Percentiles rank a stretch among this genome's conserved stretches.
Conservation (phyloP, 441 rosid species). For the Jatropha podagrica region DNA sequence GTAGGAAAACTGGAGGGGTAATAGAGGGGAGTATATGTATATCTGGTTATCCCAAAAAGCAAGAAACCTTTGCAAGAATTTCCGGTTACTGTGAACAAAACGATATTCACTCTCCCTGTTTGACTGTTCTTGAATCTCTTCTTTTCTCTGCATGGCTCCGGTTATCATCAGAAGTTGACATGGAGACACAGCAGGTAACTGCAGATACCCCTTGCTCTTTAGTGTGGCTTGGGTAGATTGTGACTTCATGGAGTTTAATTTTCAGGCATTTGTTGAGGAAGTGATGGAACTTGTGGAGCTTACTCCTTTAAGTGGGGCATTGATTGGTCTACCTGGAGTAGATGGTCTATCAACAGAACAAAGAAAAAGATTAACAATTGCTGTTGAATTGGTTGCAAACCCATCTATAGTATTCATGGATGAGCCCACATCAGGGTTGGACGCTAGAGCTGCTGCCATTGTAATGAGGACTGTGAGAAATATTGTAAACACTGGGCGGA, state of each 20-base stretch:
- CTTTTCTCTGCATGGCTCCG: conserved; percentile 96
- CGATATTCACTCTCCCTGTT: conserved; percentile 93
- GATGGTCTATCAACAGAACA: conserved; percentile 96
- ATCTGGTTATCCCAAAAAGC: conserved; percentile 88
- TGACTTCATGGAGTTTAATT: conserved; percentile 27
- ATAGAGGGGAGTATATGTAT: conserved; percentile 77
- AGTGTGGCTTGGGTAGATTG: conserved; percentile 13
- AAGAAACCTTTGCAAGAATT: conserved; percentile 94
- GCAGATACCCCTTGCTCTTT: conserved; percentile 7
- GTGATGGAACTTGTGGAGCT: conserved; percentile 99
- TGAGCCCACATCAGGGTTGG: conserved; percentile 96
- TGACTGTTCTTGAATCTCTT: conserved; percentile 88
- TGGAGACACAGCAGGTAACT: conserved; percentile 76
- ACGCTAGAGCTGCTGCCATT: conserved; percentile 97
- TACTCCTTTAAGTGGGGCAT: conserved; percentile 73
- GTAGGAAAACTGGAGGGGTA: conserved; percentile 90
- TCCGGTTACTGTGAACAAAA: conserved; percentile 98
- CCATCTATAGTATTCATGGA: conserved; percentile 98
- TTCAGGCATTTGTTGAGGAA: conserved; percentile 92
- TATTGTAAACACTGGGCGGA: conserved; percentile 91
- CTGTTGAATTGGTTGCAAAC: conserved; percentile 92
- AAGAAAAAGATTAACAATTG: conserved; percentile 88
- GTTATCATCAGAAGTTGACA: conserved; percentile 67
- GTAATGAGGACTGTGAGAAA: conserved; percentile 99
- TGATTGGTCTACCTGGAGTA: conserved; percentile 95